Base-by-base conservation (phyloP, 2,329 filamentous ascomycete genomes). In the Epichloe sylvatica region DNA sequence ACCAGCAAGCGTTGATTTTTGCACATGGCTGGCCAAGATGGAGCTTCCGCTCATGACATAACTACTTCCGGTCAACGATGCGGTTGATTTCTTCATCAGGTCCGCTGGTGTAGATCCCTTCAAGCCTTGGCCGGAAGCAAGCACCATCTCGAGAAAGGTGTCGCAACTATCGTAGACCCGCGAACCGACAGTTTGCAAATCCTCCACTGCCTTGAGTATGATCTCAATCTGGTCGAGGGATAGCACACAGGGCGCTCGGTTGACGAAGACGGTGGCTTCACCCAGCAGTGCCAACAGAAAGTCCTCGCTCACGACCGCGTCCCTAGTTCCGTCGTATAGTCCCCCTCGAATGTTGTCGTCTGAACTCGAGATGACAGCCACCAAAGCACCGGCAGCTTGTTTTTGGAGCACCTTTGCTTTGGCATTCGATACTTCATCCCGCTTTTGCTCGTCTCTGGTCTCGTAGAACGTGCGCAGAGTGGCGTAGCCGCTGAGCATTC, bases 321-420 rank as follows among this genome's bases (percentile, higher is more conserved):
- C 85, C 12, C 86, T 78, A 17, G 79, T 77, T 23, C 82, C 80
- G 61, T 97, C 90, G 63, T 89, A 94, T 2, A 96, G 72, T 1
- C 91, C 91, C 49, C 91, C 91, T 51, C 86, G 85, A 58, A 97
- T 94, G 62, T 87, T 91, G 64, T 95, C 89, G 51, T 86, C 84
- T 2, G 91, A 84, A 61, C 86, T 92, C 49, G 83, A 79, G 57
- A 96, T 85, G 51, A 94, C 83, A n/a, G 87, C 84, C 41, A 87
- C 74, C 46, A 97, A 72, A 1, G 87, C 83, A 41, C 78, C 74
- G 0, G 84, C 86, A 5, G 90, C 75, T 55, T 84, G 79, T 49
- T 80, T 78, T 56, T 81, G 84, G 19, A 83, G 72, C 12, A 77
- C 72, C 21, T 81, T 68, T 0, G 81, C 75, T 51, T 70, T 69